phyloP scores from a whole-genome alignment of 2,329 filamentous ascomycete genomes.

The Diaporthe citri region DNA sequence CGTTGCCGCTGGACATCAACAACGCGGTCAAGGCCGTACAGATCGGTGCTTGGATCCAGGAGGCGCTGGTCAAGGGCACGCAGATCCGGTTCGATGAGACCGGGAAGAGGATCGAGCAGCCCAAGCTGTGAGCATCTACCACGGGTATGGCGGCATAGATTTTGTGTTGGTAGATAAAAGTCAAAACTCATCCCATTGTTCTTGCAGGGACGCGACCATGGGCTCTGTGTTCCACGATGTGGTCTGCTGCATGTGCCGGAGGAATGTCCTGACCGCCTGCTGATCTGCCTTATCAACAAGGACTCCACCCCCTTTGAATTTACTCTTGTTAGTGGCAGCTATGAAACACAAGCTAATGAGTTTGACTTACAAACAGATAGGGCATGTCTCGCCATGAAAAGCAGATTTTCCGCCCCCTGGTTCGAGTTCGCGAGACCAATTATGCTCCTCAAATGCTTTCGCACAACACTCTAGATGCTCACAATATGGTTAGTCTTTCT shows the following conservation, averaged over 20 bases:
- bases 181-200: constrained; percentile 17
- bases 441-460: neutral
- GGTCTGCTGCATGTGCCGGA: constrained; percentile 15
- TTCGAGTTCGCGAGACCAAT: constrained; percentile 15
- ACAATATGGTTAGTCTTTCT: neutral
- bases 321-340: neutral
- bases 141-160: neutral
- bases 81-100: constrained; percentile 37
- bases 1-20: constrained; percentile 29
- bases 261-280: neutral
- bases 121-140: constrained; percentile 3
- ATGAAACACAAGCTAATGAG: no score
- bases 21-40: constrained; percentile 35
- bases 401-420: neutral
- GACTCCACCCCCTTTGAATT: neutral
- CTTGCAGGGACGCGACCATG: neutral
- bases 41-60: constrained; percentile 35
- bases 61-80: constrained; percentile 32
- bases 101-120: constrained; percentile 27
- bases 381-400: constrained; percentile 9
- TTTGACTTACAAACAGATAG: constrained; percentile 18
- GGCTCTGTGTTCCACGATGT: constrained; percentile 21
- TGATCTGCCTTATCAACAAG: constrained; percentile 2
- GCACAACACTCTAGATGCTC: neutral
- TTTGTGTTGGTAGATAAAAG: neutral